Evolutionary conservation across 192 early-diverging fungal genomes (phyloP).

Genomic region (Coemansia sp.): DNA sequence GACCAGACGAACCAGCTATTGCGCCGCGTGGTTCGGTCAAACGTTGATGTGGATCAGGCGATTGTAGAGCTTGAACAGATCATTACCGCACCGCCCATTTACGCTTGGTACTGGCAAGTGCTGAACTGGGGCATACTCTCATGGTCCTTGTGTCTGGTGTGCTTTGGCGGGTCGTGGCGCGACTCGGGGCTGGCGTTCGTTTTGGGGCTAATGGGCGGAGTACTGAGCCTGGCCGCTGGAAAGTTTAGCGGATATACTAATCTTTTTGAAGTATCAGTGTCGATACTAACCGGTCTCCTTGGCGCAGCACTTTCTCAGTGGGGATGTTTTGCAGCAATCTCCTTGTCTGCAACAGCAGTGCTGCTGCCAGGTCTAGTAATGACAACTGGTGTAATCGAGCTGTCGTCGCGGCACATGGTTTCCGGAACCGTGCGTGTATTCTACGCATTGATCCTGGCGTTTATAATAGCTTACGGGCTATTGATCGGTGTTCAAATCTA

Average conservation of each 20-base stretch:
- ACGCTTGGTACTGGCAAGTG: slow-evolving; percentile 58
- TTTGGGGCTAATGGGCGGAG: slow-evolving; percentile 55
- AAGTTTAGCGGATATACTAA: slow-evolving; percentile 60
- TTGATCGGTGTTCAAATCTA: slow-evolving; percentile 60
- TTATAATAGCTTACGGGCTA: slow-evolving; percentile 71
- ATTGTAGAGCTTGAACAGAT: slow-evolving; percentile 58
- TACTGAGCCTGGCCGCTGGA: slow-evolving; percentile 58
- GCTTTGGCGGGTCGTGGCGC: slow-evolving; percentile 64
- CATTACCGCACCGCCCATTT: slow-evolving; percentile 49
- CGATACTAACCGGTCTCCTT: slow-evolving; percentile 57
- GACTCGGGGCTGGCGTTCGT: slow-evolving; percentile 60
- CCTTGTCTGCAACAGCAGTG: slow-evolving; percentile 60
- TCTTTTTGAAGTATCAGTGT: slow-evolving; percentile 64
- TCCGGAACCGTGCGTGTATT: slow-evolving; percentile 84
- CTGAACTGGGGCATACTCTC: slow-evolving; percentile 58
- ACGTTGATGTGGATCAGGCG: slow-evolving; percentile 57
- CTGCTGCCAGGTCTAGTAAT: slow-evolving; percentile 70
- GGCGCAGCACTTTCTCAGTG: slow-evolving; percentile 54
- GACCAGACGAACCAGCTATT: slow-evolving; percentile 62
- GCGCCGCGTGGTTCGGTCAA: slow-evolving; percentile 57
- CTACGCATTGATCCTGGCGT: slow-evolving; percentile 73
- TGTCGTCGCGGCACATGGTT: slow-evolving; percentile 82
- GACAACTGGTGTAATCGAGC: slow-evolving; percentile 80
- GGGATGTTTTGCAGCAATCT: slow-evolving; percentile 61
- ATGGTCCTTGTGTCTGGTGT: slow-evolving; percentile 59